phyloP scores from a whole-genome alignment of 2,329 filamentous ascomycete genomes.

The Scedosporium aurantiacum region DNA sequence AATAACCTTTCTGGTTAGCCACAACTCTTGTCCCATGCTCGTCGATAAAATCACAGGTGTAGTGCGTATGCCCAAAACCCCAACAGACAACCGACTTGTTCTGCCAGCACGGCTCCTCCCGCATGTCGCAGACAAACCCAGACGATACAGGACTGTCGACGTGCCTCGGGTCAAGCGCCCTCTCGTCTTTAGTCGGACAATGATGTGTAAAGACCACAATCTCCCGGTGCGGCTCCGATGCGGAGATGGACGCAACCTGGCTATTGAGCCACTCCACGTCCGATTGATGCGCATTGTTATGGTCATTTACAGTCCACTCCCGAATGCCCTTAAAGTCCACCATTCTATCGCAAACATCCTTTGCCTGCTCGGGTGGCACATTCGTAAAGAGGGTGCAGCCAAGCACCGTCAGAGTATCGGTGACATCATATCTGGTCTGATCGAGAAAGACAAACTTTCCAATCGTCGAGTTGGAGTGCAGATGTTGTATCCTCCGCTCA shows the following conservation, averaged over 20 bases:
- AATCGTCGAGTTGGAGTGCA: conserved; percentile 3
- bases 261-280: conserved; percentile 18
- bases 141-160: conserved; percentile 15
- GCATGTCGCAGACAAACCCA: conserved; percentile 30
- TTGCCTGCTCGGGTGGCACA: conserved; percentile 18
- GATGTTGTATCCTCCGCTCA: neutral
- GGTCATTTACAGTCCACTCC: conserved; percentile 14
- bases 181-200: conserved; percentile 24
- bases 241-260: conserved; percentile 9
- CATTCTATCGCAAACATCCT: conserved; percentile 18
- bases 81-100: conserved; percentile 26
- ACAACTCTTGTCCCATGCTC: conserved; percentile 21
- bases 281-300: conserved; percentile 13
- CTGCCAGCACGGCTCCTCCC: conserved; percentile 22
- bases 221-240: conserved; percentile 11
- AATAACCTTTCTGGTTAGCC: conserved; percentile 21
- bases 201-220: conserved; percentile 32
- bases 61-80: conserved; percentile 40
- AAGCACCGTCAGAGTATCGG: conserved; percentile 24
- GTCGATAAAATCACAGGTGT: conserved; percentile 28
- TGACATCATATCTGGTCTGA: conserved; percentile 26
- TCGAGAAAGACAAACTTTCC: conserved; percentile 28
- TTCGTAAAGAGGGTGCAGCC: conserved; percentile 32
- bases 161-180: conserved; percentile 24
- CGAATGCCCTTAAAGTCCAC: conserved; percentile 20